These are phyloP conservation scores for Coniferiporia sulphurascens DNA, from an alignment of 1,284 basidiomycete genomes.

Conservation along the genomic window DNA sequence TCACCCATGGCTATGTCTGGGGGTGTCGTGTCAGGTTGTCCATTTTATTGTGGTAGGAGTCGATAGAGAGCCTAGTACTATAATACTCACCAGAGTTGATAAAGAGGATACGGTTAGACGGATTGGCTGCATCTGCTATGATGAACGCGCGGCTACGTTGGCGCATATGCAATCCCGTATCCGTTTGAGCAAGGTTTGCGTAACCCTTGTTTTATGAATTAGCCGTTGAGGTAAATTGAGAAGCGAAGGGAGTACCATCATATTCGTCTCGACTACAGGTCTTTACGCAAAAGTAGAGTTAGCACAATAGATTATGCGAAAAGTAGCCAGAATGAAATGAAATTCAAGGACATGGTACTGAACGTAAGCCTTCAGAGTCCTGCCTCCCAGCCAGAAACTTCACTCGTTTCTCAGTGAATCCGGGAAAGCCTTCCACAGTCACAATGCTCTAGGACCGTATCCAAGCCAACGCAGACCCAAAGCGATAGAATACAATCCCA, in stretches of 20 bases:
- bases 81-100: constrained; percentile 59
- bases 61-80: not conserved
- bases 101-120: constrained; percentile 62
- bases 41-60: not conserved
- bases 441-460: too few species aligned
- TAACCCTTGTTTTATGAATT: constrained; percentile 51
- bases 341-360: too few species aligned
- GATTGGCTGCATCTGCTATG: constrained; percentile 53
- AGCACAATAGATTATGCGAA: not conserved
- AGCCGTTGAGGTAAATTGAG: not conserved
- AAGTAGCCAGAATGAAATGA: too few species aligned
- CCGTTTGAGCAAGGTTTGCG: constrained; percentile 61
- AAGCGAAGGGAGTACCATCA: constrained; percentile 48
- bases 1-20: constrained; percentile 79
- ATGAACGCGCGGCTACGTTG: constrained; percentile 76
- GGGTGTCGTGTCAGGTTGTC: not conserved
- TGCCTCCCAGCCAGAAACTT: too few species aligned
- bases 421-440: too few species aligned
- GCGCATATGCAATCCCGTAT: constrained; percentile 78
- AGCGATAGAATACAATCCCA: too few species aligned
- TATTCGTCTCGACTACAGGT: constrained; percentile 74
- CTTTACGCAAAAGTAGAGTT: constrained; percentile 29
- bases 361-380: too few species aligned
- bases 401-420: too few species aligned
- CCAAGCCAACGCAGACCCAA: too few species aligned